Evolutionary conservation across 1,284 basidiomycete species (phyloP), one percentile per base, ranked within the genome.

Genomic region (Grifola frondosa): DNA sequence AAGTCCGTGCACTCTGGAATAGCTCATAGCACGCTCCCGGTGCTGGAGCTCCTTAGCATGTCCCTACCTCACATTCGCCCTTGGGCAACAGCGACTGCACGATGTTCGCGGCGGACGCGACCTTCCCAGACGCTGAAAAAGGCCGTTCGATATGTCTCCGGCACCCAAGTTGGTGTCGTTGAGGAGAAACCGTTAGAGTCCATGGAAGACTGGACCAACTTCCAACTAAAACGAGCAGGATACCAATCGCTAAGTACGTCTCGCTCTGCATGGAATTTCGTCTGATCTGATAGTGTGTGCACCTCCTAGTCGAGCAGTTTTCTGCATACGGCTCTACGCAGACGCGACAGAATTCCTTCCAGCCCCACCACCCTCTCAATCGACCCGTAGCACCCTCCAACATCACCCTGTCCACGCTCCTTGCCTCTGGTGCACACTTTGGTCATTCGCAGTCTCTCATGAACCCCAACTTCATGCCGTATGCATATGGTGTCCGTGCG

Each of bases 371-470:
- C 54, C 62, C 74, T 25, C 75, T 92, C 20, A 80, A 83, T 56
- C 77, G 78, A 52, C 86, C 91, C 12, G 63, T 76, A 6, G 62
- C 71, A 17, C 75, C 84, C 7, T 68, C 78, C 35, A 71, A 88
- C 48, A 73, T 86, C 46, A 92, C 93, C 1, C 73, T 96, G 33
- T 95, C 93, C 8, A 88, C 95, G 33, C 83, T 99, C 45, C 73
- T 98, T 30, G 94, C 97, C 1, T 77, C 94, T 6, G 93, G 93
- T 23, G 94, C 97, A 10, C 96, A 98, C 61, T 81, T 99, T 32
- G 97, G 97, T 4, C 96, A 99, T 64, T 77, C 86, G 20, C 78
- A 81, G 37, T 77, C 84, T 2, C 80, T 90, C 50, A 86, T 96
- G 73, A 85, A 91, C 64, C 85, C 90, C 15, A 84, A 92, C 53